Evolutionary conservation across 306 rosid genomes (phyloP), one percentile per base, ranked within the genome.

Genomic region (Acacia confusa): DNA sequence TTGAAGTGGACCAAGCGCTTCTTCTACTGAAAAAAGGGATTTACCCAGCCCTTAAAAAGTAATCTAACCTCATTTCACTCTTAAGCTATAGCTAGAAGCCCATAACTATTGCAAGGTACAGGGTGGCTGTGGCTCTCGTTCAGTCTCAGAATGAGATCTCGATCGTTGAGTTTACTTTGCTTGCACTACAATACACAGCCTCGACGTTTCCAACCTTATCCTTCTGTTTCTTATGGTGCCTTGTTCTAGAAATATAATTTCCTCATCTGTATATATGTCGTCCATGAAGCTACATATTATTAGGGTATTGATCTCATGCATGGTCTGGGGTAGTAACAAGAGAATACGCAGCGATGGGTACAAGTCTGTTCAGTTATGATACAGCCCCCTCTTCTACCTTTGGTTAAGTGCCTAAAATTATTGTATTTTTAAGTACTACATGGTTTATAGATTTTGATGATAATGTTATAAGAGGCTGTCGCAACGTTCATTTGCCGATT

Each of bases 131-230:
- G 7, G 38, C 38, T 32, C 34, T 36, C 27, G 0, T 63, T 61
- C 50, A 30, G 41, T 73, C 67, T 16, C 45, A 45, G 27, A 65
- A 30, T 20, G 9, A 44, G 41, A 65, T 20, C 82, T 80, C 77
- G 52, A 27, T 69, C 72, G 66, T 88, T 81, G 84, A 79, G 84
- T 90, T 66, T 88, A 84, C 95, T 91, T 92, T 75, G 93, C 97
- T 88, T 92, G 64, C 85, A 91, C 87, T 91, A 83, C 91, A 90
- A 80, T 75, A 82, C 73, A 79, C 43, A 17, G 85, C 66, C 85
- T 79, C 86, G 38, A 63, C 17, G 41, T 19, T 36, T 14, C 71
- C 71, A 15, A 66, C 71, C 44, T 66, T 32, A 66, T 15, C 53
- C 53, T 13, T 47, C 53, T 19, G 47, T 66, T 66, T 66, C 27